Base-by-base conservation (phyloP, 2,329 filamentous ascomycete genomes). In the Fusarium neocosmosporiellum region DNA sequence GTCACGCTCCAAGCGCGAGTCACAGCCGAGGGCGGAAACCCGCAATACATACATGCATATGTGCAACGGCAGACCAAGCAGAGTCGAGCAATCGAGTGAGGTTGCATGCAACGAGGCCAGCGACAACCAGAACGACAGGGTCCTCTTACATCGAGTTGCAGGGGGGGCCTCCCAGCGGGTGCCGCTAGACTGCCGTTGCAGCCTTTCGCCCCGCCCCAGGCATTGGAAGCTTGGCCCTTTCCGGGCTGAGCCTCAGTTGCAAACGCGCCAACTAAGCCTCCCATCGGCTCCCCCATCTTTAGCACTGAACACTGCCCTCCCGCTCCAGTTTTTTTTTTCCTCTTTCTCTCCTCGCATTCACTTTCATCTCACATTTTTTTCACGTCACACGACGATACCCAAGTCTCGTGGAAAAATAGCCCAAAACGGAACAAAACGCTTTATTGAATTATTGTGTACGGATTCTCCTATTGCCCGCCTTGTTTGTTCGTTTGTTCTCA, bases 281-380 rank as follows among this genome's bases (percentile, higher is more conserved):
- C 34, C 22, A 59, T 37, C 46, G 46, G 14, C 24, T 50, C 34
- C 37, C 27, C 48, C 34, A 33, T 54, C 33, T 54, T 60, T 60
- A 55, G 60, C 60, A 41, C 24, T 54, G 63, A 48, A 48, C 65
- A 66, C 59, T 66, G 68, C 71, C 71, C 71, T 67, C 43, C 14
- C 63, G 65, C 57, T 72, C 71, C 71, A 74, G 59, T 74, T 74
- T 74, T 74, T 74, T 72, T 69, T 43, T 53, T 2, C 27, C 46
- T n/a, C 27, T 55, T 59, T 50, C 41, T 29, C 57, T 59, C 63
- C 48, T 34, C 43, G 24, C 69, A 65, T 57, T 46, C 41, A 27
- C 59, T n/a, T 34, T 69, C 55, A 27, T 57, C 58, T 39, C 62
- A 20, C 31, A 41, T 24, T 46, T 58, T 53, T 20, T 41, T n/a